phyloP scores from a whole-genome alignment of 2,329 filamentous ascomycete species.

The Cladophialophora exuberans region DNA sequence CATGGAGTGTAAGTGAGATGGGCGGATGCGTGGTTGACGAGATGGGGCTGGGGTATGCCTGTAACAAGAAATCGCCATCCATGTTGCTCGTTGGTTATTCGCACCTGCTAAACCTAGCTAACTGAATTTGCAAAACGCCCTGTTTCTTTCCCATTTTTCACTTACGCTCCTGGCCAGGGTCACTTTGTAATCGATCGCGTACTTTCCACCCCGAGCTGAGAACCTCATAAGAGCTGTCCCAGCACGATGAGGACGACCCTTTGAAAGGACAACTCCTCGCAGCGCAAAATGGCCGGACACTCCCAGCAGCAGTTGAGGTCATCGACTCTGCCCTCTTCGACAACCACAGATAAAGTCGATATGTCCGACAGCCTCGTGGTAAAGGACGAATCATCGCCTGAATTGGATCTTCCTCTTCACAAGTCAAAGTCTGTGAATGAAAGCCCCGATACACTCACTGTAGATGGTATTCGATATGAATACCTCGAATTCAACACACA shows the following conservation, averaged over 20 bases:
- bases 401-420: conserved; percentile 10
- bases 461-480: conserved; percentile 52
- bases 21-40: too few relatives aligned
- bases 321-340: conserved; percentile 5
- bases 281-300: conserved; percentile 9
- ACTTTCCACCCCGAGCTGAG: neutral
- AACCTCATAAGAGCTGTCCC: conserved; percentile 1
- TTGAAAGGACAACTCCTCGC: neutral
- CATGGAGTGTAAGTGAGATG: too few relatives aligned
- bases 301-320: conserved; percentile 11
- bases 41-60: too few relatives aligned
- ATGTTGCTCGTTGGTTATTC: neutral
- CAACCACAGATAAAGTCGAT: conserved; percentile 13
- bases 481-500: conserved; percentile 55
- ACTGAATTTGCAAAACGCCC: too few relatives aligned
- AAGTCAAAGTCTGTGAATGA: neutral
- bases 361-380: conserved; percentile 12
- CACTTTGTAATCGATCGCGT: conserved; percentile 10
- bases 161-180: neutral
- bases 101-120: neutral
- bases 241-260: neutral
- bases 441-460: conserved; percentile 4
- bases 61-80: conserved; percentile 1
- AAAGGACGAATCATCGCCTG: conserved; percentile 19
- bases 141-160: neutral